Conservation (phyloP, 306 rosid genomes). For the Oxytropis ochrocephala region DNA sequence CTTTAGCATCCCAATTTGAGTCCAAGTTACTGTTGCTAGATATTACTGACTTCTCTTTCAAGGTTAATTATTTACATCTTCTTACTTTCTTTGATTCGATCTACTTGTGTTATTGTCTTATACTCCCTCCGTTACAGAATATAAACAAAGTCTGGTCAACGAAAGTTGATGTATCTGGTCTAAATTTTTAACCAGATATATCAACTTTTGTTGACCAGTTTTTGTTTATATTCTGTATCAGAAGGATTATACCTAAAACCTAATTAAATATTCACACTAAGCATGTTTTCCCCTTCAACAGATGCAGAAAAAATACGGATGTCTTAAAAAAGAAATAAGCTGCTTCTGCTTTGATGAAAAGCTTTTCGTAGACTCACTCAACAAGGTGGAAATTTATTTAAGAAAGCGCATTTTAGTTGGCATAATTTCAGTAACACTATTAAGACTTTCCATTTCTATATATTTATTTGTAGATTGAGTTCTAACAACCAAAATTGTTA, state of each 20-base stretch:
- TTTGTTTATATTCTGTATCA: too few relatives aligned
- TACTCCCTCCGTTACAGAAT: too few relatives aligned
- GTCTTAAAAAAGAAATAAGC: slow-evolving; percentile 48
- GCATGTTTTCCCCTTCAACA: slow-evolving; percentile 33
- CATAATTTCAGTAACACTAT: background rate
- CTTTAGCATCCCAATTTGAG: slow-evolving; percentile 61
- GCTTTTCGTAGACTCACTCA: slow-evolving; percentile 65
- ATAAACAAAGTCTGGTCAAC: too few relatives aligned
- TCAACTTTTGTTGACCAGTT: too few relatives aligned
- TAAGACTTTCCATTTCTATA: background rate
- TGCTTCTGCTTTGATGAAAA: slow-evolving; percentile 78
- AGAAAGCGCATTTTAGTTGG: background rate
- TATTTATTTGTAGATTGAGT: background rate
- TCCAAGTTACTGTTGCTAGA: slow-evolving; percentile 76
- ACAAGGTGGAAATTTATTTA: slow-evolving; percentile 75
- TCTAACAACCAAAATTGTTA: slow-evolving; percentile 11
- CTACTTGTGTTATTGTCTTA: slow-evolving; percentile 2
- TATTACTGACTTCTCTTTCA: slow-evolving; percentile 56
- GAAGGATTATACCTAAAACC: too few relatives aligned
- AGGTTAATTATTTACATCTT: slow-evolving; percentile 35
- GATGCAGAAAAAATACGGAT: slow-evolving; percentile 75
- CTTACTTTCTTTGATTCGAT: too few relatives aligned
- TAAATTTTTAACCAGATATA: too few relatives aligned
- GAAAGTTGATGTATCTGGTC: too few relatives aligned
- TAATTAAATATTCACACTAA: too few relatives aligned